A percentile compares a stretch with the other conserved stretches of the same genome.
These are phyloP conservation scores for Stephanodiscus triporus DNA, from an alignment of 108 stramenopile genomes.

Conservation along the genomic window DNA sequence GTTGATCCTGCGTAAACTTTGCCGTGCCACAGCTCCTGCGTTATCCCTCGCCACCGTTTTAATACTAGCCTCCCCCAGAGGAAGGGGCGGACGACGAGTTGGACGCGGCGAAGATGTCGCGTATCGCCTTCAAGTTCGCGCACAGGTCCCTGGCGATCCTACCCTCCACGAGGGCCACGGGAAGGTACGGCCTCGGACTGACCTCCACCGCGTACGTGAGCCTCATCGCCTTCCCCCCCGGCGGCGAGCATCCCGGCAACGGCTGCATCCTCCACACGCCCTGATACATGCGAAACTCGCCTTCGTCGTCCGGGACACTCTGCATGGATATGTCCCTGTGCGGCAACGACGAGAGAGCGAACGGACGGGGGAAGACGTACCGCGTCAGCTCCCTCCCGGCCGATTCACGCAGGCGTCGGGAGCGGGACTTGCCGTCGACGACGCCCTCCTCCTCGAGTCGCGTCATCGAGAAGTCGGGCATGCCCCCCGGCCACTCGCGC, in stretches of 20 bases:
- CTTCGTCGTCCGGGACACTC: conserved; percentile 79
- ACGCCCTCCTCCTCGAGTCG: conserved; percentile 67
- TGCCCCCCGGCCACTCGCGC: conserved; percentile 83
- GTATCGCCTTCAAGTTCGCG: conserved; percentile 80
- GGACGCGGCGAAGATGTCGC: conserved; percentile 40
- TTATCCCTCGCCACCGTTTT: no score
- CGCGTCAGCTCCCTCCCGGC: conserved; percentile 55
- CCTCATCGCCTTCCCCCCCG: conserved; percentile 76
- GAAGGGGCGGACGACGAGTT: no score
- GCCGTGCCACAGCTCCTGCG: no score
- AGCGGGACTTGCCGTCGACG: conserved; percentile 68
- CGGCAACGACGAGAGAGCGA: conserved; percentile 72
- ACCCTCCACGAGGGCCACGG: conserved; percentile 83
- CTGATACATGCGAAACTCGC: conserved; percentile 91
- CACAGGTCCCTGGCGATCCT: conserved; percentile 84
- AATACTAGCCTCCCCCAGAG: no score
- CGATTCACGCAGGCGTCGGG: conserved; percentile 55
- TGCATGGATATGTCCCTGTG: conserved; percentile 91
- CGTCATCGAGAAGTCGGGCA: conserved; percentile 83
- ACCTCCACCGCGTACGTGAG: conserved; percentile 93
- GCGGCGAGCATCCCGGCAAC: conserved; percentile 78
- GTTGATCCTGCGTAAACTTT: no score
- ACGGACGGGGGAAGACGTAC: conserved; percentile 86
- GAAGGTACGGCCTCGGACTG: conserved; percentile 82
- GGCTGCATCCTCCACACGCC: conserved; percentile 94